Base-by-base conservation (phyloP, 306 rosid species). In the Quercus bicolor region DNA sequence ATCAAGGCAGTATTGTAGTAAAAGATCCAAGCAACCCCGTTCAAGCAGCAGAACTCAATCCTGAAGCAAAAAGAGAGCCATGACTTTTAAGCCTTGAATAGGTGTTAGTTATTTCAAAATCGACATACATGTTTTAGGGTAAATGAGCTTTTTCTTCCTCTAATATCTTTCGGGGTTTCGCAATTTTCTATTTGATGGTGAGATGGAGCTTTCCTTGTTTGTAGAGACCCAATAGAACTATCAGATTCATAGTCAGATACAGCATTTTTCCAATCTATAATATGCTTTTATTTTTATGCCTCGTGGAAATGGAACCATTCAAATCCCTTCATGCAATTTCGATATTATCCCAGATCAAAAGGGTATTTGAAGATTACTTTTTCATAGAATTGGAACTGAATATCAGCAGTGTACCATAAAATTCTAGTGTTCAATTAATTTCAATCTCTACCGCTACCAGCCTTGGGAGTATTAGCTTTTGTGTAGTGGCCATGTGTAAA, bases 21-120 rank as follows among this genome's bases (percentile, higher is more conserved):
- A 91, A 86, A 82, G 97, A 87, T 62, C 74, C 79, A 26, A 91
- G 92, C 82, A 90, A 86, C 87, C 77, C 77, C 18, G 81, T 80
- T 81, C 93, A 89, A 81, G 86, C 84, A 54, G 82, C 87, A 5
- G 91, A 91, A 64, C 88, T 84, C 45, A 70, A 75, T 75, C 78
- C 85, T 23, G 92, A 91, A 84, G 93, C 84, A 78, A 92, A 87
- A 89, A 87, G 81, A 87, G 90, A 83, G 78, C 83, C 56, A 60
- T 89, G 85, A 87, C 53, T 79, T 78, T 79, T 72, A 78, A 77
- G 72, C 68, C 81, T 77, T 55, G 70, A 62, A 73, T 68, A 53
- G 78, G 72, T 60, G 24, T 68, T 68, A 19, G 15, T 76, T 69
- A 31, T 60, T 80, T 78, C 59, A 37, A 68, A 59, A 54, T 79